Conservation (phyloP, 2,329 filamentous ascomycete species). For the Sclerotinia trifoliorum region DNA sequence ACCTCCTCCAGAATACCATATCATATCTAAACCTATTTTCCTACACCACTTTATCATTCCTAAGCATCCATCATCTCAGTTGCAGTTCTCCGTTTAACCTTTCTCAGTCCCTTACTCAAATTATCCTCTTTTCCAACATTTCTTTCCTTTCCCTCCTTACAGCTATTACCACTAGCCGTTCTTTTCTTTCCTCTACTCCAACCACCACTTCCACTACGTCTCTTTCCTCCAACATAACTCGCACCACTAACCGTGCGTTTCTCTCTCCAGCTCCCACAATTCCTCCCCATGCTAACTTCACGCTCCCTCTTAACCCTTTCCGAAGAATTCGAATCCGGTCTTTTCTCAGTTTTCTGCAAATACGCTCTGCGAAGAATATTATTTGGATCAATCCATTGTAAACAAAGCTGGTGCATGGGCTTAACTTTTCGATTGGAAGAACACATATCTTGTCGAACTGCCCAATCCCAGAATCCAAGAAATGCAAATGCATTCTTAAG, state of each 20-base stretch:
- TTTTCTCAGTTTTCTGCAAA: background rate
- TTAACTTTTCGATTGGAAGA: background rate
- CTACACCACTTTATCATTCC: background rate
- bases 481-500: background rate
- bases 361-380: background rate
- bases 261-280: background rate
- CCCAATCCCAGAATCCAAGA: conserved; percentile 11
- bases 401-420: background rate
- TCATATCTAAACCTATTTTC: background rate
- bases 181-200: background rate
- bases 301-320: background rate
- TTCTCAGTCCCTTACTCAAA: background rate
- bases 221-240: background rate
- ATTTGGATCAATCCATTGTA: background rate
- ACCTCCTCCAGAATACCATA: no score
- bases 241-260: background rate
- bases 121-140: background rate
- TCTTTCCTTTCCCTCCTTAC: background rate
- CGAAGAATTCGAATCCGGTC: background rate
- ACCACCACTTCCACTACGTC: background rate
- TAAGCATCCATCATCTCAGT: background rate
- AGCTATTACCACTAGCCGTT: background rate
- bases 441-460: background rate
- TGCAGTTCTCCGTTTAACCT: background rate
- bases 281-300: no score